phyloP scores from a whole-genome alignment of 108 stramenopile genomes.

The Cyclotella baltica region DNA sequence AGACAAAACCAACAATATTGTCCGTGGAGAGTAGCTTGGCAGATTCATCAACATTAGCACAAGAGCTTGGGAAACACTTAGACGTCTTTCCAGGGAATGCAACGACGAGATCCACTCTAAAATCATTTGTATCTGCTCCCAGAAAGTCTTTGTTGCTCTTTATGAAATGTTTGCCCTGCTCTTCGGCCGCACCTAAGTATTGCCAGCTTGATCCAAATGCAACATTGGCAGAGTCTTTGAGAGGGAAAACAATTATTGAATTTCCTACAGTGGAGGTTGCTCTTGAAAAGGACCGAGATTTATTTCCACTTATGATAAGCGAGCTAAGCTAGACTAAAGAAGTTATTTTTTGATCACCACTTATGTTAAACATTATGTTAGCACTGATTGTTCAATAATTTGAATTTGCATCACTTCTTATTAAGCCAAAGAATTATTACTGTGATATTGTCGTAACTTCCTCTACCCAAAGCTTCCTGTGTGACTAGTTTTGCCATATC shows the following conservation, averaged over 20 bases:
- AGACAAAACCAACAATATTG: constrained; percentile 28
- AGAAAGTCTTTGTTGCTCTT: constrained; percentile 37
- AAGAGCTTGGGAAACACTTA: constrained; percentile 47
- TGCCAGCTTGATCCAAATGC: constrained; percentile 46
- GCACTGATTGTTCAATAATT: too few species aligned
- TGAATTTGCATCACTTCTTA: too few species aligned
- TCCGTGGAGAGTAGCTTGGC: constrained; percentile 34
- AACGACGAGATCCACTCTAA: constrained; percentile 34
- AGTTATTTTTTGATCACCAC: too few species aligned
- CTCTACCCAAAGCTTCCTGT: constrained; percentile 74
- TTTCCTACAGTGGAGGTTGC: constrained; percentile 72
- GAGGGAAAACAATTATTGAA: constrained; percentile 74
- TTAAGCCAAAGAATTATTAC: constrained; percentile 82
- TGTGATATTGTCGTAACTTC: constrained; percentile 79
- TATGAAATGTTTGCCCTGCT: constrained; percentile 66
- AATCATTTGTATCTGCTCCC: constrained; percentile 37
- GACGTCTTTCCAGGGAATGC: constrained; percentile 47
- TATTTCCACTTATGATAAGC: constrained; percentile 41
- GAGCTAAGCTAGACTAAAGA: constrained; percentile 13
- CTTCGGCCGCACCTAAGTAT: constrained; percentile 63
- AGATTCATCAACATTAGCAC: constrained; percentile 28
- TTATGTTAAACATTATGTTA: too few species aligned
- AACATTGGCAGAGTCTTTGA: constrained; percentile 46
- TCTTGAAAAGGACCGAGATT: constrained; percentile 27
- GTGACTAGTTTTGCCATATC: constrained; percentile 62